Base-by-base conservation (phyloP, 2,329 filamentous ascomycete species). In the Cryphonectria japonica region DNA sequence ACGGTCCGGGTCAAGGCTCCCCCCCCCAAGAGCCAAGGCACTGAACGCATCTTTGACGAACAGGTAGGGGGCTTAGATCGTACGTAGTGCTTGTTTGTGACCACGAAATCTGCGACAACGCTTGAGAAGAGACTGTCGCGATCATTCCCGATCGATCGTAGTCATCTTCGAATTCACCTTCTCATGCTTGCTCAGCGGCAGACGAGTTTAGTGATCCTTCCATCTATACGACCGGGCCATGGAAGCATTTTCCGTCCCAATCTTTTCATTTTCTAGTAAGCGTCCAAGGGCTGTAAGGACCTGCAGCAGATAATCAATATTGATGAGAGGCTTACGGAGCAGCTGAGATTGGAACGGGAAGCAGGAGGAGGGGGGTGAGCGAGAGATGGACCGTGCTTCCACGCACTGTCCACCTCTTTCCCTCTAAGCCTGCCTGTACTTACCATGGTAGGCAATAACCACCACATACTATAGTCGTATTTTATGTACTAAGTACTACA, bases 231-330 rank as follows among this genome's bases (percentile, higher is more conserved):
- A 43, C 41, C 41, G 14, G 41, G 41, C 16, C 41, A 34, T 34
- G 34, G 34, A 34, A 34, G 34, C 14, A 43, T 46, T 50, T 50
- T 22, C 46, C 46, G 46, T n/a, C 32, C 34, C 32, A 22, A n/a
- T 34, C 59, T 39, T 3, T 39, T 4, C 11, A 19, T 19, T 59
- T 32, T 11, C 26, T 59, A 26, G 29, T 32, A 59, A 32, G 59
- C 59, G 7, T 22, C 16, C 16, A 39, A 32, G 34, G 59, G 32
- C 32, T 61, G 59, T 39, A 19, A 39, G 59, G 22, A 19, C 46
- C 46, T 50, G 46, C 61, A 46, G 61, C 61, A 64, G n/a, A 64
- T 64, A 64, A 64, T 41, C 61, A 64, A 64, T 64, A 64, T 26
- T 64, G 61, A 26, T 64, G 61, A 64, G 61, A 64, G 61, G 61